phyloP scores from a whole-genome alignment of 441 rosid genomes.

The Erysimum pusillum region DNA sequence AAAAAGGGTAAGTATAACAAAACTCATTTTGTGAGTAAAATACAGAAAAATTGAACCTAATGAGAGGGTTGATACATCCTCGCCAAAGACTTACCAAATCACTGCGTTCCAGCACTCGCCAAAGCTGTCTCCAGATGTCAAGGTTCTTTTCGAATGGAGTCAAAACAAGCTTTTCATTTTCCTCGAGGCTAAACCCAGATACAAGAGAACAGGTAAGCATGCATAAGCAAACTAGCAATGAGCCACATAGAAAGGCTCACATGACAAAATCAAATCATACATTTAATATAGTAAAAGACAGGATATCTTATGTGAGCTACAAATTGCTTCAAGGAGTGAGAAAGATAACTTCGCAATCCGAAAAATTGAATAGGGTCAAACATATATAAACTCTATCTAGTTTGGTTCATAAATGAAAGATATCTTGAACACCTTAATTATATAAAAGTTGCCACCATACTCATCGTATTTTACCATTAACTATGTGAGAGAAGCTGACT shows the following conservation, averaged over 20 bases:
- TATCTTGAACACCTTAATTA: not conserved
- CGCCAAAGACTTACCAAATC: conserved; percentile 75
- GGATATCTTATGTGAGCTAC: not conserved
- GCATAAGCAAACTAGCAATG: conserved; percentile 6
- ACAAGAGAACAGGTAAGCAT: conserved; percentile 11
- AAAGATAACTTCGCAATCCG: not conserved
- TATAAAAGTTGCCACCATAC: not conserved
- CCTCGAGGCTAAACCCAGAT: conserved; percentile 75
- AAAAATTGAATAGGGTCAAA: not conserved
- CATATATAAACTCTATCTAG: not conserved
- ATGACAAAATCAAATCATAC: conserved; percentile 14
- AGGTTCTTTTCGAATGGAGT: conserved; percentile 98
- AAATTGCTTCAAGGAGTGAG: conserved; percentile 12
- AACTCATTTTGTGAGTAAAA: conserved; percentile 8
- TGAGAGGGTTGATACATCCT: not conserved
- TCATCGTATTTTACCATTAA: not conserved
- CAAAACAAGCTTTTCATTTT: conserved; percentile 91
- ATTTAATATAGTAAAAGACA: not conserved
- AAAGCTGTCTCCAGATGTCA: conserved; percentile 98
- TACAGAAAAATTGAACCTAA: not conserved
- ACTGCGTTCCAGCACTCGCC: conserved; percentile 98
- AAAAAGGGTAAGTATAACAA: conserved; percentile 25
- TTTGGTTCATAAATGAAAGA: not conserved
- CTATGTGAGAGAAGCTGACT: not conserved
- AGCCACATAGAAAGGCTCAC: not conserved